Evolutionary conservation across 805 yeast genomes (phyloP), one percentile per base, ranked within the genome.

Genomic region (Saccharomycopsis guyanensis): DNA sequence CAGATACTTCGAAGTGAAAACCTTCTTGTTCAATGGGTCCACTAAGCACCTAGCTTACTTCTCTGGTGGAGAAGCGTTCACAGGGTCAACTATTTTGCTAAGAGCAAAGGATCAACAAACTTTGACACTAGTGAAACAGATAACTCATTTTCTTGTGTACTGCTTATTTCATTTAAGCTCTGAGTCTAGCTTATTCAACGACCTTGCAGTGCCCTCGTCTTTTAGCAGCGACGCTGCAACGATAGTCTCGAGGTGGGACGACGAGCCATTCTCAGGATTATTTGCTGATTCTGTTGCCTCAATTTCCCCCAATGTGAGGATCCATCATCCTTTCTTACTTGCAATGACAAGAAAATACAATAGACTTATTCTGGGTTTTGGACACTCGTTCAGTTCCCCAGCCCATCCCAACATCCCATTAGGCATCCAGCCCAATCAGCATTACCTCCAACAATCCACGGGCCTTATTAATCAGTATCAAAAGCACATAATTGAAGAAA

Each of bases 31-130:
- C 57, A 72, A 75, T 3, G 71, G 76, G 46, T 47, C 68, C 1
- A 68, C 78, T 13, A 83, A 87, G 58, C 78, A 94, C 0, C 85
- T 82, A 57, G 71, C 86, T 12, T 84, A 76, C 54, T 73, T 93
- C 46, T 74, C 80, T 1, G 97, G 96, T 0, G 79, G 89, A 52
- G 79, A 80, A 32, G 68, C 72, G 7, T 75, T 75, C 36, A 63
- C 81, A 0, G 98, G 98, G 0, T 81, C 89, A 32, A 88, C 97
- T 0, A 74, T 91, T n/a, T 67, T 86, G 13, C 61, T 93, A n/a
- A 68, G 97, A 46, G 98, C 97, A 2, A 82, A 78, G 1, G 73
- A 75, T 53, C 76, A 72, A 42, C 82, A 77, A 1, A 58, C 70
- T 0, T 64, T 91, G 47, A 69, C 76, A 43, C 76, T 77, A 44